Percentiles rank a stretch among this genome's conserved stretches.
Evolutionary conservation across 768 basidiomycete genomes (phyloP).

Genomic region (Termitomyces sp.): DNA sequence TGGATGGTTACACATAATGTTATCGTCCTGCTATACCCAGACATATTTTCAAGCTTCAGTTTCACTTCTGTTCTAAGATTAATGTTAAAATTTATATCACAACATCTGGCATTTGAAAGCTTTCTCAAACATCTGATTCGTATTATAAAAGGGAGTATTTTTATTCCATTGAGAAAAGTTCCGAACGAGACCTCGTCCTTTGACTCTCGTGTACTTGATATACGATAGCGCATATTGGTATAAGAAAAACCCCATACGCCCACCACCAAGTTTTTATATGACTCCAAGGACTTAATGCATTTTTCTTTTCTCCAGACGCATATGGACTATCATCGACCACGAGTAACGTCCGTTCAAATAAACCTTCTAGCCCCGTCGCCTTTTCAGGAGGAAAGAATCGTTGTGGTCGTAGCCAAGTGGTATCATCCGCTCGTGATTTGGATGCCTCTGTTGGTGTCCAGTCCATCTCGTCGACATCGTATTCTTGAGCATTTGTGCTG

Average conservation of each 20-base stretch:
- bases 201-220: slow-evolving; percentile 18
- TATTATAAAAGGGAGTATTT: neutral
- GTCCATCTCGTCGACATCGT: slow-evolving; percentile 45
- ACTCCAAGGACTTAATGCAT: neutral
- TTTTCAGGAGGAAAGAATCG: slow-evolving; percentile 74
- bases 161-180: slow-evolving; percentile 1
- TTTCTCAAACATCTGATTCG: neutral
- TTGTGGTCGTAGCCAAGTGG: slow-evolving; percentile 61
- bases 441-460: slow-evolving; percentile 56
- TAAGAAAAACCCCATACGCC: slow-evolving; percentile 25
- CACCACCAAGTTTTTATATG: slow-evolving; percentile 30
- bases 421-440: slow-evolving; percentile 22
- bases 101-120: neutral
- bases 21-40: slow-evolving; percentile 7
- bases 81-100: neutral
- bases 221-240: slow-evolving; percentile 19
- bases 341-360: slow-evolving; percentile 58
- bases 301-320: neutral
- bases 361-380: slow-evolving; percentile 68
- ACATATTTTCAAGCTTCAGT: neutral
- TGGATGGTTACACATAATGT: neutral
- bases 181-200: slow-evolving; percentile 2
- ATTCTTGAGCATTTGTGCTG: slow-evolving; percentile 19
- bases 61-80: neutral
- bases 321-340: slow-evolving; percentile 36